Evolutionary conservation across 768 basidiomycete genomes (phyloP).

Genomic region (Boletus sp.): DNA sequence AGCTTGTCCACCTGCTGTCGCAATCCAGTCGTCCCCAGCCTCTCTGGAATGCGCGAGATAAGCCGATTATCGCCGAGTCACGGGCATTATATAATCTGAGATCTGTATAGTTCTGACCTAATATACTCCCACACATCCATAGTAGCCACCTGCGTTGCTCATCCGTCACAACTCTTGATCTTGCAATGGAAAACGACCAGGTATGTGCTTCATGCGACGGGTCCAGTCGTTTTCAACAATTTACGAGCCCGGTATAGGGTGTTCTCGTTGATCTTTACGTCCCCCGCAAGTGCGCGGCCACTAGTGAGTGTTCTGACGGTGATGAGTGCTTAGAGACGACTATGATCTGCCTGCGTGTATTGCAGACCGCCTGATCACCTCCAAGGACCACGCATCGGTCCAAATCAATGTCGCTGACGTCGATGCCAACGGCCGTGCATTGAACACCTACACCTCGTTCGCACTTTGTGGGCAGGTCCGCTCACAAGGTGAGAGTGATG

Average conservation of each 20-base stretch:
- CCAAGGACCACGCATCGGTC: slow-evolving; percentile 98
- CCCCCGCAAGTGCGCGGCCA: slow-evolving; percentile 98
- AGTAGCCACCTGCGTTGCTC: not conserved
- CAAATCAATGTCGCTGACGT: slow-evolving; percentile 96
- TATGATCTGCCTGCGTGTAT: not conserved
- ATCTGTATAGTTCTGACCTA: slow-evolving; percentile 34
- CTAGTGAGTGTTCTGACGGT: slow-evolving; percentile 60
- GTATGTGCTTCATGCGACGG: slow-evolving; percentile 40
- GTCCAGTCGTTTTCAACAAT: not conserved
- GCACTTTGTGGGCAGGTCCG: slow-evolving; percentile 94
- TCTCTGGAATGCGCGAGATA: too few relatives aligned
- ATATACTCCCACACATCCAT: slow-evolving; percentile 29
- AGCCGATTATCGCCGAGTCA: not conserved
- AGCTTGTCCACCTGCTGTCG: not conserved
- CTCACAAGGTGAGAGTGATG: slow-evolving; percentile 94
- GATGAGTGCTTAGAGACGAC: not conserved
- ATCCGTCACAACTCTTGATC: slow-evolving; percentile 10
- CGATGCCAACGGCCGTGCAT: slow-evolving; percentile 81
- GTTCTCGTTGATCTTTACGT: slow-evolving; percentile 99
- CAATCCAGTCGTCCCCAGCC: not conserved
- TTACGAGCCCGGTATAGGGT: slow-evolving; percentile 53
- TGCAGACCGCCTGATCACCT: slow-evolving; percentile 94
- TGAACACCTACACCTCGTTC: slow-evolving; percentile 82
- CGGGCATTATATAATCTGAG: slow-evolving; percentile 1
- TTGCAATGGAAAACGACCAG: slow-evolving; percentile 88